These are phyloP conservation scores for Luzula sylvatica DNA, from an alignment of 176 grass and related monocot species.

Conservation along the genomic window DNA sequence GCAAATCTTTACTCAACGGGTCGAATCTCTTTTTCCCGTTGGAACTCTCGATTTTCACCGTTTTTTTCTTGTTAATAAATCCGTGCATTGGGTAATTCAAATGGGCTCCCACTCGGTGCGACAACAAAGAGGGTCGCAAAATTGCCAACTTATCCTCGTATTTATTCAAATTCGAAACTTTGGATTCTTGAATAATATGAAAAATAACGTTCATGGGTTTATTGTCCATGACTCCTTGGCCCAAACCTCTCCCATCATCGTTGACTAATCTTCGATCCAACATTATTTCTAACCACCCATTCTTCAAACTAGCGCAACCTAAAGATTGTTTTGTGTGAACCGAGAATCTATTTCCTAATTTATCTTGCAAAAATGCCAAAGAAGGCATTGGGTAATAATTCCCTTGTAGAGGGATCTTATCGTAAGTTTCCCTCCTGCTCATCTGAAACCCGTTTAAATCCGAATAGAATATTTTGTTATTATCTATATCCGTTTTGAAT, in stretches of 20 bases:
- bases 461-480: conserved; percentile 78
- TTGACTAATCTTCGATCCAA: conserved; percentile 76
- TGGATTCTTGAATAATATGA: conserved; percentile 74
- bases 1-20: conserved; percentile 60
- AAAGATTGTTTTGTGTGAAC: conserved; percentile 90
- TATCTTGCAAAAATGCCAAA: conserved; percentile 83
- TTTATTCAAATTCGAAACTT: conserved; percentile 65
- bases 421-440: conserved; percentile 81
- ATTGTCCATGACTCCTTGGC: conserved; percentile 95
- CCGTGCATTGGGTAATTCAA: conserved; percentile 87
- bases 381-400: conserved; percentile 99
- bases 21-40: conserved; percentile 38
- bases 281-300: conserved; percentile 98
- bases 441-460: conserved; percentile 99
- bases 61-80: conserved; percentile 52
- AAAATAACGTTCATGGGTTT: conserved; percentile 69
- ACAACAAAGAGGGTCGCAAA: conserved; percentile 85
- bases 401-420: conserved; percentile 94
- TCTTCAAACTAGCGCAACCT: conserved; percentile 75
- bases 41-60: conserved; percentile 34
- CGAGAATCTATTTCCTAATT: conserved; percentile 64
- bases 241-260: conserved; percentile 85
- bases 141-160: conserved; percentile 38
- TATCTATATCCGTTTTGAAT: conserved; percentile 91
- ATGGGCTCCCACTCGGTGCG: conserved; percentile 52